Evolutionary conservation across 129 eudicot species (phyloP), one percentile per base, ranked within the genome.

Genomic region (Arctium lappa): DNA sequence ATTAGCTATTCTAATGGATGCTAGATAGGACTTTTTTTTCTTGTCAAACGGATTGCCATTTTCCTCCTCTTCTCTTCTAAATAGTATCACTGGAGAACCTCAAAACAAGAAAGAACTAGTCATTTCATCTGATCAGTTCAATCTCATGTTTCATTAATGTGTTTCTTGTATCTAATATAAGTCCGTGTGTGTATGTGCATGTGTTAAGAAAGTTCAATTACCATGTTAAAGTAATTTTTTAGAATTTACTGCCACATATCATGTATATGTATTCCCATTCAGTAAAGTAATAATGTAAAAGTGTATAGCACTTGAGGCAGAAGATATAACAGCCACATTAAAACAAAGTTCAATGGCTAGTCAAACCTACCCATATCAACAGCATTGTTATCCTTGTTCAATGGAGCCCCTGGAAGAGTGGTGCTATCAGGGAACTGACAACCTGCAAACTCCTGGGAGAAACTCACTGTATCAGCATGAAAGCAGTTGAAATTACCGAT

Each of bases 401-500:
- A 62, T 44, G 73, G 40, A 79, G 46, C 87, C 69, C 13, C 46
- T 78, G 38, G 86, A 82, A 74, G 73, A 77, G 81, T 72, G 72
- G 81, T 44, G 46, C 79, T 65, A 74, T 65, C 68, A 46, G 74
- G 66, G 9, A 86, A 72, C 69, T 69, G 90, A 62, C 90, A 62
- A 27, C 70, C 88, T 66, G 89, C 81, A 78, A 82, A 40, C 48
- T 72, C 90, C 96, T 91, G 91, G 18, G 32, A 83, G 56, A 83
- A 76, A 50, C 62, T 53, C 72, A 53, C 1, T 46, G 77, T 66
- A 74, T 84, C 74, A 85, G 78, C 72, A 75, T 38, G 33, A 75
- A 33, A 68, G 31, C 40, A 27, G 39, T 38, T 42, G 39, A 30
- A 39, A 36, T 53, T 69, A 69, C 80, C 79, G 1, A 78, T 38